Conservation (phyloP, 495 filamentous ascomycete genomes). For the Hypoxylon crocopeplum region DNA sequence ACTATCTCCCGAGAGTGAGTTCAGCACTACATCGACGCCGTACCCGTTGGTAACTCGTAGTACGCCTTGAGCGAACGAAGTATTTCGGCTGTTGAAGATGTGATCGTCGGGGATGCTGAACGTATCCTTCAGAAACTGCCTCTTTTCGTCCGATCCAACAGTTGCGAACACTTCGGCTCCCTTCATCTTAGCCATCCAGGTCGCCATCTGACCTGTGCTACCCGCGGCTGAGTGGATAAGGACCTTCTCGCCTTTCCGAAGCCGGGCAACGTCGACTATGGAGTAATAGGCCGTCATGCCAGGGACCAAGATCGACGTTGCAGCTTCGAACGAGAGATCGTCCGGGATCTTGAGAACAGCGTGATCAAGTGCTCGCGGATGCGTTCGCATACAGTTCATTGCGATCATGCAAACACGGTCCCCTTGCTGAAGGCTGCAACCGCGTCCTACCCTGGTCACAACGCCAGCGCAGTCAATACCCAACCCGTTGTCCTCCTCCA, state of each 20-base stretch:
- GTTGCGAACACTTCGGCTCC: slow-evolving; percentile 60
- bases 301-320: neutral
- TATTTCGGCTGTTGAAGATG: slow-evolving; percentile 56
- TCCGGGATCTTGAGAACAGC: slow-evolving; percentile 38
- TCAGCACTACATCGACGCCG: slow-evolving; percentile 62
- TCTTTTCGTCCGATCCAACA: slow-evolving; percentile 48
- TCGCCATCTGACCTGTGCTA: slow-evolving; percentile 54
- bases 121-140: slow-evolving; percentile 42
- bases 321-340: slow-evolving; percentile 36
- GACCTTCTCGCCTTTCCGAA: slow-evolving; percentile 48
- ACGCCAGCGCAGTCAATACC: slow-evolving; percentile 46
- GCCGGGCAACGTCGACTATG: slow-evolving; percentile 28
- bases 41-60: slow-evolving; percentile 50
- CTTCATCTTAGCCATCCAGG: slow-evolving; percentile 51
- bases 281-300: slow-evolving; percentile 54
- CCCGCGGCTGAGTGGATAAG: slow-evolving; percentile 57
- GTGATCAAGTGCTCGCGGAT: slow-evolving; percentile 4
- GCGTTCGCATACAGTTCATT: slow-evolving; percentile 37
- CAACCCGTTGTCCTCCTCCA: slow-evolving; percentile 21
- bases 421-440: neutral
- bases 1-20: slow-evolving; percentile 47
- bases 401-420: slow-evolving; percentile 40
- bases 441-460: slow-evolving; percentile 42
- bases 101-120: slow-evolving; percentile 52
- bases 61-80: slow-evolving; percentile 48